Evolutionary conservation across 208 protist species (phyloP).

Genomic region (Leishmania major): DNA sequence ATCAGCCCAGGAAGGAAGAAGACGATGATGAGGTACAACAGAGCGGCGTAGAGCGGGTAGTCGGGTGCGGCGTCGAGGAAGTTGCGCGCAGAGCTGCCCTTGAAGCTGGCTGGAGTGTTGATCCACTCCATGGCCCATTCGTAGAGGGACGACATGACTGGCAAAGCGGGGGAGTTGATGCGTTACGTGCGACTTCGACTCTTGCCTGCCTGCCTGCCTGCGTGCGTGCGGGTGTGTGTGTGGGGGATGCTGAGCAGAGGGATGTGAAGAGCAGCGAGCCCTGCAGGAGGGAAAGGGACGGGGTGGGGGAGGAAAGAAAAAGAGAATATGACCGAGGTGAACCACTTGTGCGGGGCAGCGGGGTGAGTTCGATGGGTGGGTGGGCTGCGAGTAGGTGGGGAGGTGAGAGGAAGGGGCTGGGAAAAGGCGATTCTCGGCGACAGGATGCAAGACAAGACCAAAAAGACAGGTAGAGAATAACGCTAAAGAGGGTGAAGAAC

Average conservation of each 20-base stretch:
- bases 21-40: constrained; percentile 61
- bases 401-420: background rate
- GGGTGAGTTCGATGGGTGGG: background rate
- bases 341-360: background rate
- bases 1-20: constrained; percentile 62
- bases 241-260: background rate
- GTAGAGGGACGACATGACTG: background rate
- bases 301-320: background rate
- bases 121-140: constrained; percentile 18
- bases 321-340: background rate
- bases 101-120: constrained; percentile 38
- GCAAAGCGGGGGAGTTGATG: background rate
- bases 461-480: background rate
- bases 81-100: constrained; percentile 34
- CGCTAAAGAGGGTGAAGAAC: no score
- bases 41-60: constrained; percentile 34
- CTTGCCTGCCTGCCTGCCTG: background rate
- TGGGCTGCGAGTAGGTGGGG: background rate
- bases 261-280: background rate
- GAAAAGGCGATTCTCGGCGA: background rate
- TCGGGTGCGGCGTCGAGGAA: constrained; percentile 48
- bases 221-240: background rate
- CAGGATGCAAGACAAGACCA: background rate
- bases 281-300: background rate
- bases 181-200: background rate